Base-by-base conservation (phyloP, 768 basidiomycete genomes). In the Leccinum barrowsii region DNA sequence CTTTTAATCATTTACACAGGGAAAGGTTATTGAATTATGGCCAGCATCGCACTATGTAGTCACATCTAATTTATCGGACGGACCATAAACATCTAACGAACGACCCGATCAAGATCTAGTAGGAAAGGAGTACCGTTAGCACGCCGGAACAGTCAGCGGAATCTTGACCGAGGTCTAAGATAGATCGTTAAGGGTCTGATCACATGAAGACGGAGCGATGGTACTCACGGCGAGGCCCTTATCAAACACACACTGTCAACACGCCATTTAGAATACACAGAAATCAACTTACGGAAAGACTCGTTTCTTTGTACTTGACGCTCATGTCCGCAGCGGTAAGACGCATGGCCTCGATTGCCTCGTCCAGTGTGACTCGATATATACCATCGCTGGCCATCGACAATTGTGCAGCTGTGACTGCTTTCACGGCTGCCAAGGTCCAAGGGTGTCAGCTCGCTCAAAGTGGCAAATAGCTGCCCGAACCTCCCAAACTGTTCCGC, bases 281-380 rank as follows among this genome's bases (percentile, higher is more conserved):
- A 46, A 24, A 19, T 24, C 44, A 35, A 75, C 86, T 63, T 67
- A 90, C 93, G 42, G 92, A 92, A 63, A 98, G 82, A 73, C 90
- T 92, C 0, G 94, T 98, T 74, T 98, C 94, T 70, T 96, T 97
- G 72, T 96, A 95, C 72, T 94, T 93, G 64, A 89, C 83, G 60
- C 91, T 93, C 93, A 96, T 96, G 71, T 94, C 92, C n/a, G 83
- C 79, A 26, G 95, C 94, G 6, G 94, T 97, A 50, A 96, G 70
- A 22, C 92, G 80, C 92, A 96, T 96, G 4, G 94, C 94, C 72
- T 93, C 92, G 56, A 98, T 97, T 2, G 94, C 95, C 72, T 97
- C 93, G 69, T 98, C 95, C 19, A 98, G 79, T 1, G 87, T 89
- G 35, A 95, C 93, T 34, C 86, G 84, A 66, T 93, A 93, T 13